phyloP scores from a whole-genome alignment of 805 yeast species.

The Candida hispaniensis region DNA sequence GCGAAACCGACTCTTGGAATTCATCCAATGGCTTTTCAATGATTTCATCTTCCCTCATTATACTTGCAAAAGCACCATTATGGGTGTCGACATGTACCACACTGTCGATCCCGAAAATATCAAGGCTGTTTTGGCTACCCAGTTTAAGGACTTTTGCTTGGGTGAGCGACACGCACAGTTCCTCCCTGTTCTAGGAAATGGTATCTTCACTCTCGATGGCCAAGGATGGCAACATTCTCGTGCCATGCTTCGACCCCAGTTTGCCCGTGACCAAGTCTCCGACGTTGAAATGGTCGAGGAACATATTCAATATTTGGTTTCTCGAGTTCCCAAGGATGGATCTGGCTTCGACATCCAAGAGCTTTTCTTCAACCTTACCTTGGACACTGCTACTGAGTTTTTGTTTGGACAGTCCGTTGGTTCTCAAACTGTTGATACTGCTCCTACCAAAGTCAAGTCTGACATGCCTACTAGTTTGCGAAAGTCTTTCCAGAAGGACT shows the following conservation, averaged over 20 bases:
- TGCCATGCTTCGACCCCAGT: slow-evolving; percentile 31
- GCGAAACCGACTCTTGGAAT: slow-evolving; percentile 12
- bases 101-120: slow-evolving; percentile 29
- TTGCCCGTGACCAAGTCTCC: slow-evolving; percentile 27
- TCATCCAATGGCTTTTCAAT: slow-evolving; percentile 12
- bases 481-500: slow-evolving; percentile 19
- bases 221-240: slow-evolving; percentile 32
- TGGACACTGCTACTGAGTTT: slow-evolving; percentile 31
- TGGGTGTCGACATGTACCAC: slow-evolving; percentile 18
- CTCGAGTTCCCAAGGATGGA: slow-evolving; percentile 17
- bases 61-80: slow-evolving; percentile 14
- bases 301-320: slow-evolving; percentile 23
- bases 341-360: slow-evolving; percentile 24
- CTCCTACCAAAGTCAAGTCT: slow-evolving; percentile 18
- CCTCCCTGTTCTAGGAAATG: slow-evolving; percentile 28
- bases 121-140: slow-evolving; percentile 28
- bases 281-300: slow-evolving; percentile 22
- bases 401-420: slow-evolving; percentile 28
- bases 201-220: slow-evolving; percentile 31
- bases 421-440: slow-evolving; percentile 19
- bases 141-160: slow-evolving; percentile 27
- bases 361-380: slow-evolving; percentile 26
- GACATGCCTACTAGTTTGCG: slow-evolving; percentile 19
- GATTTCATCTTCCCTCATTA: slow-evolving; percentile 9
- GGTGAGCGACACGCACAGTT: slow-evolving; percentile 25